Evolutionary conservation across 2,329 filamentous ascomycete genomes (phyloP).

Genomic region (Chaetothyriales sp.): DNA sequence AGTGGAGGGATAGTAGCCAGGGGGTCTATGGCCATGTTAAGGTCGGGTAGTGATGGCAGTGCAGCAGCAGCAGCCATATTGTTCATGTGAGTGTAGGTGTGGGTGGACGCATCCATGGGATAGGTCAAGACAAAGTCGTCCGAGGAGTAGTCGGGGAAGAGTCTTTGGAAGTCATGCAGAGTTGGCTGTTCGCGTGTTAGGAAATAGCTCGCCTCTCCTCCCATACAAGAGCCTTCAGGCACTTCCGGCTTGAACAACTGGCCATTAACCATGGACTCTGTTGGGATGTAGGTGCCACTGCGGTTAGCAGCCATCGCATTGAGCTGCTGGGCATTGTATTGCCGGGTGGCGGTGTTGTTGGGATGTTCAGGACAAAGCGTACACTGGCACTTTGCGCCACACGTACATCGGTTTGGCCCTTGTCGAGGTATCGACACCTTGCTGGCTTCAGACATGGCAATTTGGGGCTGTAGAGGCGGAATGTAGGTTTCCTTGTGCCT

Average conservation of each 20-base stretch:
- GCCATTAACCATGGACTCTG: background rate
- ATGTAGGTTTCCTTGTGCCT: conserved; percentile 12
- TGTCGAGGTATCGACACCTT: conserved; percentile 3
- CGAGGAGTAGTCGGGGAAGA: conserved; percentile 5
- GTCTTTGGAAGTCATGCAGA: conserved; percentile 10
- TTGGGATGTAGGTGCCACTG: background rate
- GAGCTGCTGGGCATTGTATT: conserved; percentile 11
- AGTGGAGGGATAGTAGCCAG: background rate
- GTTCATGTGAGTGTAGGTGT: background rate
- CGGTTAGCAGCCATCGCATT: background rate
- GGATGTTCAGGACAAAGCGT: conserved; percentile 18
- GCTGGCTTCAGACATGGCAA: background rate
- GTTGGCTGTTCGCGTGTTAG: conserved; percentile 3
- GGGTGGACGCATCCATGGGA: conserved; percentile 6
- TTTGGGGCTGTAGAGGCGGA: conserved; percentile 2
- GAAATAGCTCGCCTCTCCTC: conserved; percentile 13
- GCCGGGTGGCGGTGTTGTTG: conserved; percentile 12
- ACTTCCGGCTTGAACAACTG: background rate
- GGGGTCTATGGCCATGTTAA: background rate
- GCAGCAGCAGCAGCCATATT: background rate
- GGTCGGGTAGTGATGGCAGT: background rate
- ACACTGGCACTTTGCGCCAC: conserved; percentile 16
- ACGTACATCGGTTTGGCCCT: conserved; percentile 11
- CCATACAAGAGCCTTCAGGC: conserved; percentile 14
- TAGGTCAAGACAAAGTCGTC: conserved; percentile 6